Percentiles rank a stretch among this genome's conserved stretches.
These are phyloP conservation scores for Sporisorium sorghi DNA, from an alignment of 1,284 basidiomycete genomes.

Conservation along the genomic window DNA sequence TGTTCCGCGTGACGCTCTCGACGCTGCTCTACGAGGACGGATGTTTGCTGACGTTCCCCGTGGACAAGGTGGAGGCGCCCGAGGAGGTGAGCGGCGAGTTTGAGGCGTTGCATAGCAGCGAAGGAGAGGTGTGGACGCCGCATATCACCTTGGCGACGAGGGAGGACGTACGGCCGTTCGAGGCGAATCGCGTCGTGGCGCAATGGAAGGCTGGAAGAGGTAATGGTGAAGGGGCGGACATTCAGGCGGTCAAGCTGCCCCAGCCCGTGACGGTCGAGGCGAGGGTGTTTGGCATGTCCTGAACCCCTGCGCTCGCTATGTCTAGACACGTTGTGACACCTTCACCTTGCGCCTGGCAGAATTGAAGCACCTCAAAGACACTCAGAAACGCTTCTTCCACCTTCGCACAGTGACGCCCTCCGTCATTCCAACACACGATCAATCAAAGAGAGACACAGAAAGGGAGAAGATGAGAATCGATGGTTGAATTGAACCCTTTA, in stretches of 20 bases:
- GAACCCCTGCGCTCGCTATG: no score
- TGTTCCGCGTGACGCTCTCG: slow-evolving; percentile 12
- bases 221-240: background rate
- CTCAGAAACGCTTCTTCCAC: background rate
- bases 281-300: slow-evolving; percentile 29
- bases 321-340: no score
- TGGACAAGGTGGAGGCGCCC: slow-evolving; percentile 8
- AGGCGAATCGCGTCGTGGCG: slow-evolving; percentile 77
- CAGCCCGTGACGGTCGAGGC: slow-evolving; percentile 2
- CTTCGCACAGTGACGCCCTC: background rate
- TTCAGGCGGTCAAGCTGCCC: background rate
- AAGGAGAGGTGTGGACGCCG: slow-evolving; percentile 68
- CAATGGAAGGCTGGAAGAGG: background rate
- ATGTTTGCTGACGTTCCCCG: slow-evolving; percentile 16
- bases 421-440: background rate
- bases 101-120: background rate
- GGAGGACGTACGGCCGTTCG: slow-evolving; percentile 76
- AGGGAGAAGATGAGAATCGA: background rate
- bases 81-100: background rate
- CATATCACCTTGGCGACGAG: slow-evolving; percentile 91
- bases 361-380: background rate
- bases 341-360: no score
- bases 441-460: background rate
- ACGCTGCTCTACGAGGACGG: slow-evolving; percentile 18
- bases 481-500: slow-evolving; percentile 7